A percentile compares a stretch with the other conserved stretches of the same genome.
Conservation (phyloP, 371 early-diverging fungal genomes). For the Mortierella sp. region DNA sequence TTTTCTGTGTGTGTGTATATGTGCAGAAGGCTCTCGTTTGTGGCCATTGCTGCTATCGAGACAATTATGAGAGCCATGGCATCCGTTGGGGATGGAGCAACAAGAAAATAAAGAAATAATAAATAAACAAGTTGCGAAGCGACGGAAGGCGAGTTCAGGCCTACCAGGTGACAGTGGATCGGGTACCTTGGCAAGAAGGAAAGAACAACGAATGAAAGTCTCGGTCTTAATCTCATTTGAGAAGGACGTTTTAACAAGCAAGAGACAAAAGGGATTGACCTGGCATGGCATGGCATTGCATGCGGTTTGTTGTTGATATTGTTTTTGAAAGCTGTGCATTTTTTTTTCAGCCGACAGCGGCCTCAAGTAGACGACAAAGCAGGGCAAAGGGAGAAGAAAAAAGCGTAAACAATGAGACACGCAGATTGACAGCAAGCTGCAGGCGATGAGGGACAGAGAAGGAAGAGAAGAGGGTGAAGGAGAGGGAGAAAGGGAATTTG, state of each 20-base stretch:
- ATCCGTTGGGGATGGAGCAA: neutral
- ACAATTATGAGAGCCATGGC: slow-evolving; percentile 8
- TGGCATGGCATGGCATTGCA: neutral
- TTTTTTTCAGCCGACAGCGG: neutral
- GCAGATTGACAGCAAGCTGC: slow-evolving; percentile 1
- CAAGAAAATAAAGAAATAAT: neutral
- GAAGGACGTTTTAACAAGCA: neutral
- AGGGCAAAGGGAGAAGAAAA: neutral
- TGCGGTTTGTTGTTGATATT: no score
- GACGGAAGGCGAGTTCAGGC: neutral
- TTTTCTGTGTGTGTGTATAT: no score
- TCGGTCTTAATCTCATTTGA: neutral
- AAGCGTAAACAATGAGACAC: neutral
- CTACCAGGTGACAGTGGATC: neutral
- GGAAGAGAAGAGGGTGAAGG: neutral
- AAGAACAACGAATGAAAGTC: neutral
- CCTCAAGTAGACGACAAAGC: neutral
- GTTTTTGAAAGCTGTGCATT: slow-evolving; percentile 5
- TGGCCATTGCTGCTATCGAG: slow-evolving; percentile 12
- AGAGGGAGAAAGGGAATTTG: neutral
- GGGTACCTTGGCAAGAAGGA: neutral
- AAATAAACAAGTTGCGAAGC: neutral
- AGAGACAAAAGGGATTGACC: neutral
- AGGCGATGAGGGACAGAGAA: neutral
- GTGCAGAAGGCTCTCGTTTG: slow-evolving; percentile 11